Percentiles rank a stretch among this genome's conserved stretches.
phyloP scores from a whole-genome alignment of 2,329 filamentous ascomycete genomes.

The Falciphora oryzae region DNA sequence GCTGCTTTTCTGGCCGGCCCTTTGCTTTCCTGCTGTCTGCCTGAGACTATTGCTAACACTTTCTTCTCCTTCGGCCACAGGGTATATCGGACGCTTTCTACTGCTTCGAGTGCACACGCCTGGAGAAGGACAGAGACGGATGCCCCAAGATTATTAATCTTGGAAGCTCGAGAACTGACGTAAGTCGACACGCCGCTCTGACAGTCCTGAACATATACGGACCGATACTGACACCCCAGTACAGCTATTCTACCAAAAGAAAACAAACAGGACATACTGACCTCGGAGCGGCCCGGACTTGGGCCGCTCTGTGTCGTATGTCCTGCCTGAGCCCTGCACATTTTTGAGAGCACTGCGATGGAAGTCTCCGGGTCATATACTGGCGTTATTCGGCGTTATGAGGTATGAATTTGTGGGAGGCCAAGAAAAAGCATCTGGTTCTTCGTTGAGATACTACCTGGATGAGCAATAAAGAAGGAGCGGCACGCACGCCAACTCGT shows the following conservation, averaged over 20 bases:
- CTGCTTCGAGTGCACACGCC: constrained; percentile 95
- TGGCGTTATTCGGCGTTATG: not conserved
- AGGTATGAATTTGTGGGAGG: not conserved
- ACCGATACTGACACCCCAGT: constrained; percentile 21
- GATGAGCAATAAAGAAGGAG: not conserved
- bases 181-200: constrained; percentile 47
- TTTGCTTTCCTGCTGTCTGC: not conserved
- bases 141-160: constrained; percentile 99
- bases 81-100: constrained; percentile 98
- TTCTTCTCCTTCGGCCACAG: constrained; percentile 14
- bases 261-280: constrained; percentile 59
- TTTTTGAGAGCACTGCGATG: not conserved
- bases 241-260: constrained; percentile 60
- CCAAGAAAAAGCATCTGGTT: not conserved
- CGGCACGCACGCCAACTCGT: not conserved
- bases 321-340: not conserved
- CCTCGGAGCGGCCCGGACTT: constrained; percentile 41
- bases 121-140: constrained; percentile 95
- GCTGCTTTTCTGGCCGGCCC: too few species aligned
- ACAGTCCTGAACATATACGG: constrained; percentile 6
- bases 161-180: constrained; percentile 89
- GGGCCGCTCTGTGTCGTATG: constrained; percentile 26
- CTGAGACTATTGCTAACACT: not conserved
- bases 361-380: not conserved
- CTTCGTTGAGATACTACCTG: not conserved